Percentiles rank a stretch among this genome's conserved stretches.
These are phyloP conservation scores for Nicotiana obtusifolia DNA, from an alignment of 257 asterid genomes.

Conservation along the genomic window DNA sequence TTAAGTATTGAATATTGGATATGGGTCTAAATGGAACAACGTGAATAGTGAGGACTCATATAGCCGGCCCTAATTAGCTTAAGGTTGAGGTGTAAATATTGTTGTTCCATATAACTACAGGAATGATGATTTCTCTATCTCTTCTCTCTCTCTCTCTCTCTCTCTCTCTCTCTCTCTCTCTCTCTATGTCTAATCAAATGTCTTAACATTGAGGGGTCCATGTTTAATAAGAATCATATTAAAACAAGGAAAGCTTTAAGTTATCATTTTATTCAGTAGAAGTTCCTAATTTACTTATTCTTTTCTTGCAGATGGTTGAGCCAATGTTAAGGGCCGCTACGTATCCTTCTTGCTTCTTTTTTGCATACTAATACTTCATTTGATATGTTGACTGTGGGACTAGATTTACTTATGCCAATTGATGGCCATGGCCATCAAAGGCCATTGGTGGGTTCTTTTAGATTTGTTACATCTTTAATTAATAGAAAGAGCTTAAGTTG, in stretches of 20 bases:
- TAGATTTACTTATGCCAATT: neutral
- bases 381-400: neutral
- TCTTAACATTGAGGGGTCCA: neutral
- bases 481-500: neutral
- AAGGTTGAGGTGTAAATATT: neutral
- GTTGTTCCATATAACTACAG: neutral
- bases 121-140: neutral
- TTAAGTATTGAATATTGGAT: neutral
- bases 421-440: neutral
- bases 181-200: neutral
- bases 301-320: slow-evolving; percentile 70
- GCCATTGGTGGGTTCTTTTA: neutral
- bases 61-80: neutral
- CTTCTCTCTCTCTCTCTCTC: neutral
- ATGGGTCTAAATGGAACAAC: neutral
- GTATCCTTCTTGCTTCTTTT: slow-evolving; percentile 58
- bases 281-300: slow-evolving; percentile 12
- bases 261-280: neutral
- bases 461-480: neutral
- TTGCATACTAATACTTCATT: neutral
- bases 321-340: slow-evolving; percentile 77
- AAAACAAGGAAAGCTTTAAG: neutral
- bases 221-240: neutral
- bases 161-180: neutral
- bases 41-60: neutral